Evolutionary conservation across 768 basidiomycete species (phyloP), one percentile per base, ranked within the genome.

Genomic region (Lentinula guzmanii): DNA sequence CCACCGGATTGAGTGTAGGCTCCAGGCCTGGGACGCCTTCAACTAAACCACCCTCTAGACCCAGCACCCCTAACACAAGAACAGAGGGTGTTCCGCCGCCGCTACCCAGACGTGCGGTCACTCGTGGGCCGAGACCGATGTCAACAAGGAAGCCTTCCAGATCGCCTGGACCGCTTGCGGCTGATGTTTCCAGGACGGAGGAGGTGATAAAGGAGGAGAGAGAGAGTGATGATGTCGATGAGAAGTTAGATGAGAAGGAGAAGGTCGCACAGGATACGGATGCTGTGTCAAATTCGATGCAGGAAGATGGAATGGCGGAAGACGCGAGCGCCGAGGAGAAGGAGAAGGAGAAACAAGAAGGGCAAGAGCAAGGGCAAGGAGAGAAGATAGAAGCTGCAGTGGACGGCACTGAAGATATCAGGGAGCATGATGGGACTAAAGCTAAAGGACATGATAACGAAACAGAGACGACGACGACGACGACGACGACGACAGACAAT

Each of bases 81-180:
- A 37, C 63, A 16, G 63, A 34, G 5, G 59, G 65, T 18, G 67
- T 72, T 3, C 79, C 80, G 5, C 88, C 89, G 0, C 89, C 88
- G 2, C 70, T 91, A 24, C 89, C 89, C 0, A 78, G 86, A 45
- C 76, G 89, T 50, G 89, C 89, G 0, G 81, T 86, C 52, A 83
- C 81, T 1, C 78, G 89, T 21, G 74, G 73, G 5, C 67, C 79
- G 11, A 74, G 78, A 10, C 64, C 66, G 31, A 67, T 70, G 61
- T 52, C 6, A 37, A 56, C 21, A 11, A 48, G 39, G 58, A 39
- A 39, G 16, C 8, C 50, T 37, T 54, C 53, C 2, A 10, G 6
- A 11, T 21, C 53, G 5, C 53, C 35, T 11, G 37, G 18, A 39
- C 18, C 53, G 34, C 8, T 28, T 37, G 34, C 11, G 13, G 31